phyloP scores from a whole-genome alignment of 257 asterid genomes.

The Galeopsis tetrahit region DNA sequence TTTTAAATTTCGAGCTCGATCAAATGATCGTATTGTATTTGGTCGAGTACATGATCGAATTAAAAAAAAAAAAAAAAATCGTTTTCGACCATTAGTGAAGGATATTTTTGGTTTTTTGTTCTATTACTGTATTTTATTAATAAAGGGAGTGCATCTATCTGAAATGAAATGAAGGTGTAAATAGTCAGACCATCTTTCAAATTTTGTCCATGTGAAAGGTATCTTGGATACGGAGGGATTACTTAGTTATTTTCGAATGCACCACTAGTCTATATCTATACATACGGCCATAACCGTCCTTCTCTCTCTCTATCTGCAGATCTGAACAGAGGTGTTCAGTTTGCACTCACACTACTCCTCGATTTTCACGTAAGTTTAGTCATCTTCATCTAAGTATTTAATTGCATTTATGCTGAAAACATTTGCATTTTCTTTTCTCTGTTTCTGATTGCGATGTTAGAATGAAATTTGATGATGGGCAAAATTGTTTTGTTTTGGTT shows the following conservation, averaged over 20 bases:
- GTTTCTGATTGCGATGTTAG: not conserved
- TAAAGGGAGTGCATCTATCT: too few relatives aligned
- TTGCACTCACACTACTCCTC: conserved; percentile 25
- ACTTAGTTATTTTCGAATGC: not conserved
- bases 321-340: conserved; percentile 25
- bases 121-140: too few relatives aligned
- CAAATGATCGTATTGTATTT: too few relatives aligned
- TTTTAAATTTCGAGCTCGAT: too few relatives aligned
- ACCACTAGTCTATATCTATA: not conserved
- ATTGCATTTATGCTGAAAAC: not conserved
- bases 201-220: too few relatives aligned
- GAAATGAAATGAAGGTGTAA: too few relatives aligned
- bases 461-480: not conserved
- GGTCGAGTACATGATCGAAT: too few relatives aligned
- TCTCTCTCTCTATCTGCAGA: conserved; percentile 32
- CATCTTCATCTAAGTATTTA: conserved; percentile 14
- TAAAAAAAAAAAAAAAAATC: too few relatives aligned
- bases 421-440: not conserved
- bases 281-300: not conserved
- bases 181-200: too few relatives aligned
- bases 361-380: conserved; percentile 20
- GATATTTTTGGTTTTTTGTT: too few relatives aligned
- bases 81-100: too few relatives aligned
- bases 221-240: too few relatives aligned
- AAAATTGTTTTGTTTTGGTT: not conserved